phyloP scores from a whole-genome alignment of 257 asterid genomes.

The Solanum chiquidenum region DNA sequence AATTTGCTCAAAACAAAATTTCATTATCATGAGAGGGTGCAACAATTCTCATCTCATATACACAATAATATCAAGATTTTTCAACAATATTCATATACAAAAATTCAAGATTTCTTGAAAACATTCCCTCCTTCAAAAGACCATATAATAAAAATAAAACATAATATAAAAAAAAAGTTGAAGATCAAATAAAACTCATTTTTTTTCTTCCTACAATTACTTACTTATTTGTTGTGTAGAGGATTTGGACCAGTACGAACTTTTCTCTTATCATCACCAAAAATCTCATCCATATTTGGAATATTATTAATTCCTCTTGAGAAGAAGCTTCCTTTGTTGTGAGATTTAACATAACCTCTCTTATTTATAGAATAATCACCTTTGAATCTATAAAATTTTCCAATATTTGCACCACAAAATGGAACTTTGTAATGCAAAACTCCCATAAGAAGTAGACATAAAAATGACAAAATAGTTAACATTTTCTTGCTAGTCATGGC shows the following conservation, averaged over 20 bases:
- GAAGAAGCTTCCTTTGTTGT: not conserved
- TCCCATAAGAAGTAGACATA: constrained; percentile 25
- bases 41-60: not conserved
- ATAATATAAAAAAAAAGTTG: constrained; percentile 3
- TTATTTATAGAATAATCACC: constrained; percentile 5
- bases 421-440: constrained; percentile 25
- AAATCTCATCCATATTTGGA: constrained; percentile 17
- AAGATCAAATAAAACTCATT: constrained; percentile 36
- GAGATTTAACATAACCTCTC: constrained; percentile 13
- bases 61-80: not conserved
- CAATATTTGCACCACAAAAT: constrained; percentile 26
- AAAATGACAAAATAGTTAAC: constrained; percentile 22
- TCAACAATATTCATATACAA: constrained; percentile 2
- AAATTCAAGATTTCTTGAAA: constrained; percentile 3
- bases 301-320: not conserved
- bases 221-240: constrained; percentile 81
- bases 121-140: not conserved
- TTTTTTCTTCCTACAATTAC: not conserved
- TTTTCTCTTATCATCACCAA: constrained; percentile 66
- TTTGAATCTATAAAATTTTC: not conserved
- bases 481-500: constrained; percentile 15
- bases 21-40: not conserved
- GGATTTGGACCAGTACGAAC: constrained; percentile 91
- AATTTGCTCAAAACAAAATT: not conserved
- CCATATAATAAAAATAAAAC: not conserved